phyloP scores from a whole-genome alignment of 2,329 filamentous ascomycete species.

The Colletotrichum destructivum region DNA sequence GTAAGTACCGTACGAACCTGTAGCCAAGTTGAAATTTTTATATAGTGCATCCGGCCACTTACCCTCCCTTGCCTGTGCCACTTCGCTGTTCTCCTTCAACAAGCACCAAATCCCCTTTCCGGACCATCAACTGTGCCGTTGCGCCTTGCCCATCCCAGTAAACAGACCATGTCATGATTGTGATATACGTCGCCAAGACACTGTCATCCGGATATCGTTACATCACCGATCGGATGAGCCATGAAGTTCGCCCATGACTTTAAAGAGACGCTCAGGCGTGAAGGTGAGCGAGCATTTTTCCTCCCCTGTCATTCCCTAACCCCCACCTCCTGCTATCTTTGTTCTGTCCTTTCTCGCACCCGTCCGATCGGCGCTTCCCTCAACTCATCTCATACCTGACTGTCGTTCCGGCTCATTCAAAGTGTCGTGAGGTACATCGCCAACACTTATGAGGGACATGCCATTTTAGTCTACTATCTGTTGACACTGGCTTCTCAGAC shows the following conservation, averaged over 20 bases:
- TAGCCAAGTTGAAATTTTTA: slow-evolving; percentile 11
- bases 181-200: slow-evolving; percentile 11
- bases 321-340: not conserved
- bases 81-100: too few species aligned
- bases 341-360: not conserved
- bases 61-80: not conserved
- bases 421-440: not conserved
- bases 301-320: slow-evolving; percentile 5
- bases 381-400: not conserved
- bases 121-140: slow-evolving; percentile 1
- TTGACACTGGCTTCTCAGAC: slow-evolving; percentile 54
- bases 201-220: slow-evolving; percentile 6
- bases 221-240: slow-evolving; percentile 31
- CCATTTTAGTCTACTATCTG: not conserved
- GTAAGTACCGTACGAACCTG: not conserved
- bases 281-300: slow-evolving; percentile 56
- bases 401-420: not conserved
- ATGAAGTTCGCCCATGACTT: slow-evolving; percentile 94
- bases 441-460: not conserved
- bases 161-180: slow-evolving; percentile 19
- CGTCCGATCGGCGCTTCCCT: not conserved
- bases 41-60: slow-evolving; percentile 23
- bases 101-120: not conserved
- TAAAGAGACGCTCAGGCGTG: slow-evolving; percentile 76
- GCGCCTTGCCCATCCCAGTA: not conserved